A percentile compares a stretch with the other conserved stretches of the same genome.
phyloP scores from a whole-genome alignment of 306 rosid genomes.

The Argentina anserina region DNA sequence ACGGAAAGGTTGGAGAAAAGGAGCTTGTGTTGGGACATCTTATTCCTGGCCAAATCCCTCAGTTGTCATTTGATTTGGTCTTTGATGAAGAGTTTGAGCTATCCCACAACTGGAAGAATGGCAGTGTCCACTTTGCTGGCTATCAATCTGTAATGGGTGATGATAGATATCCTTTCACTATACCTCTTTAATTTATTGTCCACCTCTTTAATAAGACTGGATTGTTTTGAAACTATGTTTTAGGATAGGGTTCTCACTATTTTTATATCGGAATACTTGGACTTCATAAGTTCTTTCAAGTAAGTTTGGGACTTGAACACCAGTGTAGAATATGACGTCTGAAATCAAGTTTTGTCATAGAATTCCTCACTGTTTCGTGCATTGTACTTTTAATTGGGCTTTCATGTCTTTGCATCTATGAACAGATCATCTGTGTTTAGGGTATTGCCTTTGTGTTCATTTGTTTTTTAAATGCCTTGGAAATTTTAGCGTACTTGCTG shows the following conservation, averaged over 20 bases:
- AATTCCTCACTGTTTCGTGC: neutral
- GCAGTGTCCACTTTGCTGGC: constrained; percentile 64
- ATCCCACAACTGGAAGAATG: constrained; percentile 66
- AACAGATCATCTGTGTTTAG: neutral
- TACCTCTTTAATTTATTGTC: too few relatives aligned
- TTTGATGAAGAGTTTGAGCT: constrained; percentile 81
- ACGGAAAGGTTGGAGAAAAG: constrained; percentile 48
- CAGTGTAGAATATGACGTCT: neutral
- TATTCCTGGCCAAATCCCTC: constrained; percentile 58
- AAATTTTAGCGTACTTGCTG: too few relatives aligned
- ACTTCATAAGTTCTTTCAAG: neutral
- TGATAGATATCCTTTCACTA: constrained; percentile 59
- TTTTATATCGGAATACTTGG: too few relatives aligned
- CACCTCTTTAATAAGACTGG: too few relatives aligned
- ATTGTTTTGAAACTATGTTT: too few relatives aligned
- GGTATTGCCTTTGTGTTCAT: neutral
- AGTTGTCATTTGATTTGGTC: constrained; percentile 62
- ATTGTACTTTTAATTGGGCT: neutral
- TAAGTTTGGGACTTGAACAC: neutral
- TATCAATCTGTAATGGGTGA: constrained; percentile 40
- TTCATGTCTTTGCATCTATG: neutral
- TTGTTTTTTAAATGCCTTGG: neutral
- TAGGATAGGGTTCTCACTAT: too few relatives aligned
- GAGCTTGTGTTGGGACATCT: constrained; percentile 75
- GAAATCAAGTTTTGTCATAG: neutral